Evolutionary conservation across 331 rosid genomes (phyloP).

Genomic region (Rhamnella rubrinervis): DNA sequence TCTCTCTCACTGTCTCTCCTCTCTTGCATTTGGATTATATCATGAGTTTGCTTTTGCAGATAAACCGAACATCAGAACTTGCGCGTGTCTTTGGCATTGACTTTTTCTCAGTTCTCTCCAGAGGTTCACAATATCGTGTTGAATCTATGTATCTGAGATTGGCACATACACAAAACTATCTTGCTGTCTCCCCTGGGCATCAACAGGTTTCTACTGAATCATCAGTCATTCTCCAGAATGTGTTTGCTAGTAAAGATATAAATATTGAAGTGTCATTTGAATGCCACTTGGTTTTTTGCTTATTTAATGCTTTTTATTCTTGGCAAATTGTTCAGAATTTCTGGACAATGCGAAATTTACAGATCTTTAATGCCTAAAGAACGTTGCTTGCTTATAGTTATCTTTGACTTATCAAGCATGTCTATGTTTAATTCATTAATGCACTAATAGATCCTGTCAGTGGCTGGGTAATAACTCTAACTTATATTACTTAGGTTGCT

Average conservation of each 20-base stretch:
- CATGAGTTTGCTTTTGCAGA: slow-evolving; percentile 51
- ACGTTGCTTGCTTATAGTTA: too few relatives aligned
- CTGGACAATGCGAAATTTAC: background rate
- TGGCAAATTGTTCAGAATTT: background rate
- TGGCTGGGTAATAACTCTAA: slow-evolving; percentile 3
- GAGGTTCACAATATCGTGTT: slow-evolving; percentile 96
- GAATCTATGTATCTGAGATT: slow-evolving; percentile 94
- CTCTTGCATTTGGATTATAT: slow-evolving; percentile 13
- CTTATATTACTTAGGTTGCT: slow-evolving; percentile 62
- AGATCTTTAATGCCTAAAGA: background rate
- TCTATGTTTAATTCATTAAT: background rate
- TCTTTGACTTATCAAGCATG: too few relatives aligned
- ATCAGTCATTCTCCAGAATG: slow-evolving; percentile 19
- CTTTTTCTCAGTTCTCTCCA: slow-evolving; percentile 93
- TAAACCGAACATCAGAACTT: slow-evolving; percentile 93
- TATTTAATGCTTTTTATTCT: background rate
- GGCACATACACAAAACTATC: slow-evolving; percentile 88
- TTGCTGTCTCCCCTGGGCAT: slow-evolving; percentile 85
- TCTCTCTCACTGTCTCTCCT: background rate
- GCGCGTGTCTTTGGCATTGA: slow-evolving; percentile 99
- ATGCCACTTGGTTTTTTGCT: background rate
- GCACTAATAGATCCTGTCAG: background rate
- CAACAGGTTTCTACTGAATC: slow-evolving; percentile 60
- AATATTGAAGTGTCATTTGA: background rate
- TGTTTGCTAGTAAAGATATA: too few relatives aligned